Conservation (phyloP, 116 monocot genomes). For the Trichopus zeylanicus region DNA sequence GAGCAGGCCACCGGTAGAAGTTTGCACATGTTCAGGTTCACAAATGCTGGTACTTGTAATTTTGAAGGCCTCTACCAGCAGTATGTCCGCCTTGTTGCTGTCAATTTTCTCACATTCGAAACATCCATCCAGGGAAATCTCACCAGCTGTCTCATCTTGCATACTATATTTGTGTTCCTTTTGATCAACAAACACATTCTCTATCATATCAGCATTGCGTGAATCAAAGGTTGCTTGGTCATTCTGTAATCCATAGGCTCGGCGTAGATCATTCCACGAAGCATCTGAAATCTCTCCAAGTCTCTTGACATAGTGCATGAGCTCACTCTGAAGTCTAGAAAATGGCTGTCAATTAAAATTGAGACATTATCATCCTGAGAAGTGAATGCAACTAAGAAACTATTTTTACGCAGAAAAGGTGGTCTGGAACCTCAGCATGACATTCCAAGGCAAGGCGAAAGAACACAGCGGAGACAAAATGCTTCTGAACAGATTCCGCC, state of each 20-base stretch:
- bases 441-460: too few relatives aligned
- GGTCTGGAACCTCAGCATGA: constrained; percentile 45
- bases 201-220: background rate
- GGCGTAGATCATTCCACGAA: too few relatives aligned
- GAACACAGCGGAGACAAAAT: too few relatives aligned
- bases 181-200: background rate
- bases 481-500: too few relatives aligned
- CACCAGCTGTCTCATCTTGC: too few relatives aligned
- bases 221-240: too few relatives aligned
- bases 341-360: constrained; percentile 54
- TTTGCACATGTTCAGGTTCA: background rate
- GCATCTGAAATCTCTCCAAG: too few relatives aligned
- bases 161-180: background rate
- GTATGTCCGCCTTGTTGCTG: background rate
- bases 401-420: too few relatives aligned
- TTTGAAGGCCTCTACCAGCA: background rate
- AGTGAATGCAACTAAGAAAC: too few relatives aligned
- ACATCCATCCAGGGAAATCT: background rate
- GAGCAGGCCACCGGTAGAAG: too few relatives aligned
- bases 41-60: background rate
- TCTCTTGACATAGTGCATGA: too few relatives aligned
- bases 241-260: background rate
- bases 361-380: too few relatives aligned
- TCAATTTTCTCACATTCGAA: background rate
- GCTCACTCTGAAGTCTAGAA: constrained; percentile 38